phyloP scores from a whole-genome alignment of 371 early-diverging fungal species.

The Globomyces sp. region DNA sequence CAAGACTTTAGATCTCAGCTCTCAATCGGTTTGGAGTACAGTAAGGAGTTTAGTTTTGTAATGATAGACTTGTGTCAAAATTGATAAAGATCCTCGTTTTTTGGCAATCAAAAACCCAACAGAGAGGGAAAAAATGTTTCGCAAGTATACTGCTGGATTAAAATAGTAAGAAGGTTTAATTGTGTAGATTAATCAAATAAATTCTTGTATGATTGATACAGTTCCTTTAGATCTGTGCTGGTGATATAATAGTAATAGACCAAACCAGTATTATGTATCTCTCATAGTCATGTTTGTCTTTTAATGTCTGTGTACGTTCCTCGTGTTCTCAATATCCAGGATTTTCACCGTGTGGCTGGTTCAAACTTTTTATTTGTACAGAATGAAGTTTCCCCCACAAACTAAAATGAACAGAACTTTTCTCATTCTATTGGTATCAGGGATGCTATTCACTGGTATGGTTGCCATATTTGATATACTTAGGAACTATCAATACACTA shows the following conservation, averaged over 20 bases:
- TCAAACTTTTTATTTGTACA: too few relatives aligned
- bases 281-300: too few relatives aligned
- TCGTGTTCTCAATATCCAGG: too few relatives aligned
- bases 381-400: too few relatives aligned
- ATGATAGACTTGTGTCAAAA: not conserved
- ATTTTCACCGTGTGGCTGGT: too few relatives aligned
- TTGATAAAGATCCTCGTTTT: not conserved
- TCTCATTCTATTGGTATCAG: constrained; percentile 1
- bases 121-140: not conserved
- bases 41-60: not conserved
- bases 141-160: not conserved
- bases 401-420: not conserved
- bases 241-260: too few relatives aligned
- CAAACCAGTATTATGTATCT: too few relatives aligned
- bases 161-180: not conserved
- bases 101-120: not conserved
- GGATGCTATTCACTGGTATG: constrained; percentile 17
- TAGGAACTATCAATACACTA: constrained; percentile 43
- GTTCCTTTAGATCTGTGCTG: too few relatives aligned
- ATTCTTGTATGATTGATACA: too few relatives aligned
- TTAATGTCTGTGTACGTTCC: too few relatives aligned
- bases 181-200: too few relatives aligned
- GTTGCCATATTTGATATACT: not conserved
- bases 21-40: not conserved
- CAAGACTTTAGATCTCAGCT: not conserved